These are phyloP conservation scores for Salix suchowensis DNA, from an alignment of 345 rosid species.

Conservation along the genomic window DNA sequence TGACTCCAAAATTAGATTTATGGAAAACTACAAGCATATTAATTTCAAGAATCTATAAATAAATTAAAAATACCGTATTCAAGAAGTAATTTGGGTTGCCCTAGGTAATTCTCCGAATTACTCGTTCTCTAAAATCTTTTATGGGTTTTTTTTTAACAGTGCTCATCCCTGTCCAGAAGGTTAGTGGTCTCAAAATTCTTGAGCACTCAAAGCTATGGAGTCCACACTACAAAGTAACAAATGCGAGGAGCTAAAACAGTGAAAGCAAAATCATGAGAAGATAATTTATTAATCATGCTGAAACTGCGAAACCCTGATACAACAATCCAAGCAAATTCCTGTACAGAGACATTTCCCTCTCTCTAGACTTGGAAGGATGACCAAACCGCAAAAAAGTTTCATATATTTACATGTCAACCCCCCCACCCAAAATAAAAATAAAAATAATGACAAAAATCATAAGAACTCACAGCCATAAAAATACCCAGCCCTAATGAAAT, in stretches of 20 bases:
- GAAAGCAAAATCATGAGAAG: not conserved
- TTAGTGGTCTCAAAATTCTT: not conserved
- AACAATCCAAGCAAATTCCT: constrained; percentile 39
- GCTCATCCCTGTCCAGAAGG: not conserved
- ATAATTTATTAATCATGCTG: constrained; percentile 32
- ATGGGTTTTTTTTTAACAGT: too few species aligned
- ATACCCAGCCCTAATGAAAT: constrained; percentile 28
- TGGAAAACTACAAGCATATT: too few species aligned
- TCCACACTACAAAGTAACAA: not conserved
- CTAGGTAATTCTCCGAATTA: too few species aligned
- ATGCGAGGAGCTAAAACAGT: not conserved
- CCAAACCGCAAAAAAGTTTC: constrained; percentile 15
- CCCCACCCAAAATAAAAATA: not conserved
- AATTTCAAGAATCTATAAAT: too few species aligned
- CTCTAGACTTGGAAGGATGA: constrained; percentile 6
- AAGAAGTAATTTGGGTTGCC: too few species aligned
- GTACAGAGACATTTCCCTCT: constrained; percentile 30
- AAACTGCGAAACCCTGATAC: constrained; percentile 16
- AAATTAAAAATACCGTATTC: too few species aligned
- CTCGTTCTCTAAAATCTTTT: too few species aligned
- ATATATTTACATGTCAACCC: constrained; percentile 35
- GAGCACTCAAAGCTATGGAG: not conserved
- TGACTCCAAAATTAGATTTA: too few species aligned
- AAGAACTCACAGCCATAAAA: constrained; percentile 34
- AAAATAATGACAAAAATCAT: not conserved